phyloP scores from a whole-genome alignment of 108 stramenopile species.

The Pseudonitzschia delicatissima region DNA sequence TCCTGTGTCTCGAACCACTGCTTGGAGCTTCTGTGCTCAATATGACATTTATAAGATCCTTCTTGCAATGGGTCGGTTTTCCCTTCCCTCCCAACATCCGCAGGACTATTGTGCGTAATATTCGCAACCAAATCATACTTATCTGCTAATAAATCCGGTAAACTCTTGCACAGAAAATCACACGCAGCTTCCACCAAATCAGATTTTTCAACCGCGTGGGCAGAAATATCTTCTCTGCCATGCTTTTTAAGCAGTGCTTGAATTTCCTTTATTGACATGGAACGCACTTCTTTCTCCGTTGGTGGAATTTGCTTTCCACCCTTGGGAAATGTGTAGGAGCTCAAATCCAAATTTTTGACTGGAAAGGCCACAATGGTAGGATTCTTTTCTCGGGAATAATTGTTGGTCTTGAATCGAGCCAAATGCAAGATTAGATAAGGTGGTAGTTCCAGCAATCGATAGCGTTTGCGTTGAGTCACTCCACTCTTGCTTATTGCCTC shows the following conservation, averaged over 20 bases:
- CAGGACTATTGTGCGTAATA: conserved; percentile 88
- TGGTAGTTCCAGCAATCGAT: conserved; percentile 82
- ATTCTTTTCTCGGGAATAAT: conserved; percentile 95
- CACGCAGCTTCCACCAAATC: conserved; percentile 69
- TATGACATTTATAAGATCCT: conserved; percentile 90
- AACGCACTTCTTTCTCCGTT: conserved; percentile 65
- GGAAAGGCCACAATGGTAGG: conserved; percentile 98
- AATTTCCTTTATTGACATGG: conserved; percentile 77
- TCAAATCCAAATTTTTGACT: conserved; percentile 94
- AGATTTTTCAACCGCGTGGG: conserved; percentile 56
- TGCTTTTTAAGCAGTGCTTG: conserved; percentile 63
- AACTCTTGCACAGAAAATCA: conserved; percentile 67
- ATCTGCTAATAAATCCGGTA: conserved; percentile 73
- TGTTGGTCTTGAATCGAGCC: conserved; percentile 89
- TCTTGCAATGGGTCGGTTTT: conserved; percentile 78
- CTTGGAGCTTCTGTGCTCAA: conserved; percentile 77
- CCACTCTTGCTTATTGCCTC: conserved; percentile 62
- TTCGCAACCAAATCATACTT: conserved; percentile 97
- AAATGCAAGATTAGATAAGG: conserved; percentile 92
- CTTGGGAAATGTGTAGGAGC: conserved; percentile 61
- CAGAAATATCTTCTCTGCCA: conserved; percentile 51
- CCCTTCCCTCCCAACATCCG: conserved; percentile 80
- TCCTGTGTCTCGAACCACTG: conserved; percentile 99
- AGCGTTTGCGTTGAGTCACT: conserved; percentile 68
- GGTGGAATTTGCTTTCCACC: conserved; percentile 28